Evolutionary conservation across 495 filamentous ascomycete species (phyloP).

Genomic region (Trichoderma parareesei): DNA sequence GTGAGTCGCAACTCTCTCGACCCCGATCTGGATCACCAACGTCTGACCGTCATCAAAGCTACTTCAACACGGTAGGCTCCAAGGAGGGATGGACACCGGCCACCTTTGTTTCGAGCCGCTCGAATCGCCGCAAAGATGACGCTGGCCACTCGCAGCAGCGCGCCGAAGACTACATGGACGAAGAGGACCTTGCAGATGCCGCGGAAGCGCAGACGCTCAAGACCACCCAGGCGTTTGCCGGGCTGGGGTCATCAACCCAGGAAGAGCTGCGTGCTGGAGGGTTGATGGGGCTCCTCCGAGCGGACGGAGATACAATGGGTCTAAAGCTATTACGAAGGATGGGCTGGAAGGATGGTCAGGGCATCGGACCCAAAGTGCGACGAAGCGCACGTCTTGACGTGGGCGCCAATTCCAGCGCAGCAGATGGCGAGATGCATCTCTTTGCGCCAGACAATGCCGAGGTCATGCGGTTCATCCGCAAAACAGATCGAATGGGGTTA

Average conservation of each 20-base stretch:
- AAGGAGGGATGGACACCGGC: constrained; percentile 97
- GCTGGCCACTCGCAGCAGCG: constrained; percentile 46
- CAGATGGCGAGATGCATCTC: constrained; percentile 50
- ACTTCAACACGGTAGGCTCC: constrained; percentile 96
- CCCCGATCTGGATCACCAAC: neutral
- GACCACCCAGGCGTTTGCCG: constrained; percentile 63
- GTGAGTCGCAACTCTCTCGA: constrained; percentile 37
- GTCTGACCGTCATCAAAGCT: constrained; percentile 40
- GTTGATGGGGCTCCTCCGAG: constrained; percentile 68
- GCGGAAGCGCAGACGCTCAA: constrained; percentile 68
- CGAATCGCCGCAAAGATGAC: constrained; percentile 65
- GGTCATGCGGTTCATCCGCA: constrained; percentile 68
- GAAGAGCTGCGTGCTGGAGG: constrained; percentile 40
- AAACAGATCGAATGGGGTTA: constrained; percentile 73
- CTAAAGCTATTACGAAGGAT: constrained; percentile 81
- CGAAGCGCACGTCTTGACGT: constrained; percentile 61
- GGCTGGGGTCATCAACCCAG: constrained; percentile 64
- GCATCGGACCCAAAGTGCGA: constrained; percentile 81
- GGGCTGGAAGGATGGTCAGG: constrained; percentile 95
- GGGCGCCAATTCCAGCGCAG: constrained; percentile 29
- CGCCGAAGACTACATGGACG: constrained; percentile 95
- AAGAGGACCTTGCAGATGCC: constrained; percentile 85
- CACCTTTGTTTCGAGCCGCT: constrained; percentile 83
- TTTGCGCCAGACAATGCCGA: constrained; percentile 84
- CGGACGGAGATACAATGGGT: constrained; percentile 80